phyloP scores from a whole-genome alignment of 805 yeast species.

The Saccharomycopsis sp. region DNA sequence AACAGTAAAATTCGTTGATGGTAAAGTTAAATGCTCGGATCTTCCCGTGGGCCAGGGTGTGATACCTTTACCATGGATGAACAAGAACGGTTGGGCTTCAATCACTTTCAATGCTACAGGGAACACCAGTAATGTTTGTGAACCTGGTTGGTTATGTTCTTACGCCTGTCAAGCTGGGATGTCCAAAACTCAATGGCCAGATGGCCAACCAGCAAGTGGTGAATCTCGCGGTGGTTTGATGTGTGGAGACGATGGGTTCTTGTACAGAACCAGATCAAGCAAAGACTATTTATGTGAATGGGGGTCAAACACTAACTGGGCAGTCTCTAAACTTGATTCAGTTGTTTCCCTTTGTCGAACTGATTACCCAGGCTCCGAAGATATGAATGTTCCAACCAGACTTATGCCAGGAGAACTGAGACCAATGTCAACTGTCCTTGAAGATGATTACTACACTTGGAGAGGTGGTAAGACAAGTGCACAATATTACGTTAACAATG shows the following conservation, averaged over 20 bases:
- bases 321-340: slow-evolving; percentile 53
- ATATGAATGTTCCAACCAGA: slow-evolving; percentile 92
- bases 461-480: slow-evolving; percentile 76
- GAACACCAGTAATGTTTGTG: slow-evolving; percentile 50
- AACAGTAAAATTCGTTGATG: slow-evolving; percentile 46
- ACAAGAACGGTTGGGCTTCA: slow-evolving; percentile 41
- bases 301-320: slow-evolving; percentile 65
- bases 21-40: slow-evolving; percentile 56
- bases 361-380: slow-evolving; percentile 98
- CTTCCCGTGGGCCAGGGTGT: slow-evolving; percentile 75
- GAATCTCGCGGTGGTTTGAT: slow-evolving; percentile 65
- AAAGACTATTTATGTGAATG: slow-evolving; percentile 54
- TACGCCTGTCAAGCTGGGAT: slow-evolving; percentile 75
- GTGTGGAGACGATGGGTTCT: slow-evolving; percentile 50
- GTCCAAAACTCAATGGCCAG: slow-evolving; percentile 79
- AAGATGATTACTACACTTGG: slow-evolving; percentile 75
- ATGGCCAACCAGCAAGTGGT: slow-evolving; percentile 57
- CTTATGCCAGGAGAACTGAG: slow-evolving; percentile 56
- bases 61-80: slow-evolving; percentile 49
- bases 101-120: slow-evolving; percentile 60
- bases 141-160: slow-evolving; percentile 65
- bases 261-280: slow-evolving; percentile 52
- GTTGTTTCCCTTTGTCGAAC: slow-evolving; percentile 92
- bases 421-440: slow-evolving; percentile 74
- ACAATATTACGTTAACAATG: slow-evolving; percentile 95